phyloP scores from a whole-genome alignment of 129 eudicot genomes.

The Arctium minus region DNA sequence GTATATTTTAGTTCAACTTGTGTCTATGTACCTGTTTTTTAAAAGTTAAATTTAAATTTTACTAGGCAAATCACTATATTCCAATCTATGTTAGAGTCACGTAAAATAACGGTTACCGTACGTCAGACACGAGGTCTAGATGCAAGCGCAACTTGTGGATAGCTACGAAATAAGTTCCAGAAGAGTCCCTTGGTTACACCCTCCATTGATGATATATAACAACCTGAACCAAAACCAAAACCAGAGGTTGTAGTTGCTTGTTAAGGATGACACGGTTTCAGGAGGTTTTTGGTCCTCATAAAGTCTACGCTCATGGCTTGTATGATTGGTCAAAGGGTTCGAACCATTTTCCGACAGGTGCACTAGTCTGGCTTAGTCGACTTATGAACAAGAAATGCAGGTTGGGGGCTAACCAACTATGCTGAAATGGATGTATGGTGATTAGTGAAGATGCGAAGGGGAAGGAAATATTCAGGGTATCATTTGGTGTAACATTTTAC shows the following conservation, averaged over 20 bases:
- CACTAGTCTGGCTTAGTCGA: neutral
- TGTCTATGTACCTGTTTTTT: neutral
- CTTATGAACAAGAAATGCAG: neutral
- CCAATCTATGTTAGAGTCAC: conserved; percentile 67
- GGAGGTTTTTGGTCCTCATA: neutral
- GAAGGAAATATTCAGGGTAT: conserved; percentile 8
- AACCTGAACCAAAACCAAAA: conserved; percentile 15
- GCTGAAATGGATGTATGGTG: conserved; percentile 3
- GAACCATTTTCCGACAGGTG: conserved; percentile 7
- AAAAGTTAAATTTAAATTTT: neutral
- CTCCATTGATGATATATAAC: conserved; percentile 25
- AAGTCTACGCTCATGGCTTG: conserved; percentile 10
- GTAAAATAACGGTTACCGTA: conserved; percentile 81
- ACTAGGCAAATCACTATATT: conserved; percentile 59
- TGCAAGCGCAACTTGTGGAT: conserved; percentile 99
- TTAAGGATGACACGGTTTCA: neutral
- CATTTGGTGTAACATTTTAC: neutral
- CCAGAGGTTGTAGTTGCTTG: conserved; percentile 33
- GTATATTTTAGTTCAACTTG: neutral
- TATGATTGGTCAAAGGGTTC: conserved; percentile 17
- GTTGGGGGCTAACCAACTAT: neutral
- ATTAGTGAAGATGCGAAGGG: neutral
- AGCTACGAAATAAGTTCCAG: conserved; percentile 85
- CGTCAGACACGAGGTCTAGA: conserved; percentile 97
- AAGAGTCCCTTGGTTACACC: conserved; percentile 63